Base-by-base conservation (phyloP, 1,284 basidiomycete species). In the Pterula multifida region DNA sequence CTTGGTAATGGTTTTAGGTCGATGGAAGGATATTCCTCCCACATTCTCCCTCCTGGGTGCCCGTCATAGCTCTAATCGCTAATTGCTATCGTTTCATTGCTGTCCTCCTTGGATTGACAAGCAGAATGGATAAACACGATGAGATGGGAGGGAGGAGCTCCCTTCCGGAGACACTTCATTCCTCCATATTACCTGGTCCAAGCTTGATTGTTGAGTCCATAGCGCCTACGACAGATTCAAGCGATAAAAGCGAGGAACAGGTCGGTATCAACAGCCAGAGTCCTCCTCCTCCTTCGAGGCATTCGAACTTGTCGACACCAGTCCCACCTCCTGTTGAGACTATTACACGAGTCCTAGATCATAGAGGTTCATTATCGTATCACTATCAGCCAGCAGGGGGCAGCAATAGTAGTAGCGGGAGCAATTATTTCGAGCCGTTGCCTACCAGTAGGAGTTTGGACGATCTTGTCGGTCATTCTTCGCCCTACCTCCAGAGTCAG, bases 151-250 rank as follows among this genome's bases (percentile, higher is more conserved):
- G 63, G 55, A 65, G 68, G 55, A 76, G 72, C 61, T 71, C 71
- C 36, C 69, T 78, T 26, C 75, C 75, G 35, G 65, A 62, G 53
- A 72, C 67, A 55, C 67, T 77, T 44, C 67, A 68, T 49, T 65
- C 68, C 21, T 68, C 69, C 55, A 67, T 75, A 39, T 68, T 63
- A 55, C 61, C 60, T 50, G 60, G 66, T 2, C 72, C 39, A 4
- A 42, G 39, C 73, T 11, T 68, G 66, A 54, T 62, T 62, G 47
- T 57, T 57, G 28, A 32, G 15, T 32, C 28, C 28, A 19, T 26
- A 48, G 26, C 6, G 12, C 25, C n/a, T n/a, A n/a, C n/a, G n/a
- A n/a, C n/a, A n/a, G n/a, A n/a, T n/a, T n/a, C n/a, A n/a, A n/a
- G n/a, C n/a, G n/a, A n/a, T n/a, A n/a, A n/a, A n/a, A n/a, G n/a